Percentiles rank a stretch among this genome's conserved stretches.
Conservation (phyloP, 768 basidiomycete species). For the Chalciporus pseudorubinellus region DNA sequence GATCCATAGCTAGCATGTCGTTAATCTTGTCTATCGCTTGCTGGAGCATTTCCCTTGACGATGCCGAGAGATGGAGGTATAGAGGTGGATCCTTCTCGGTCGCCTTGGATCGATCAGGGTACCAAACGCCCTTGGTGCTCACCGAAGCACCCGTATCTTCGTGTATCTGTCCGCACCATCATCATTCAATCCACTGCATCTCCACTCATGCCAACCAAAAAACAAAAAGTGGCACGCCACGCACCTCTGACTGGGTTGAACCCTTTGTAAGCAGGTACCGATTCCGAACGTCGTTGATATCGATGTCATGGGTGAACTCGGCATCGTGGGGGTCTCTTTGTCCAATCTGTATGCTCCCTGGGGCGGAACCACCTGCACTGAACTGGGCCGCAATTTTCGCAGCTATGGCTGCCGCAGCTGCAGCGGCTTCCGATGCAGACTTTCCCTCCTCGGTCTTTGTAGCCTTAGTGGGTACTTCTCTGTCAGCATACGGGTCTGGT, state of each 20-base stretch:
- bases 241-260: constrained; percentile 85
- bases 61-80: constrained; percentile 90
- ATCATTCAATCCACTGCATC: not conserved
- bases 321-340: constrained; percentile 69
- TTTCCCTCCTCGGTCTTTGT: constrained; percentile 49
- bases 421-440: constrained; percentile 56
- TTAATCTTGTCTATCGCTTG: constrained; percentile 69
- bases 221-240: constrained; percentile 23
- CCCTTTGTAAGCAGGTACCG: constrained; percentile 93
- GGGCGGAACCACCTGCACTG: constrained; percentile 41
- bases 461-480: constrained; percentile 41
- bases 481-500: constrained; percentile 43
- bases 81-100: constrained; percentile 91
- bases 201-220: not conserved
- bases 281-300: constrained; percentile 95
- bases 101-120: constrained; percentile 88
- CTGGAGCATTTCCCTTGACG: constrained; percentile 60
- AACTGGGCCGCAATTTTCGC: constrained; percentile 95
- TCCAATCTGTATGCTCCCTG: constrained; percentile 42
- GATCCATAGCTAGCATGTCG: constrained; percentile 68
- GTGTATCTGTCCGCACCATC: constrained; percentile 62
- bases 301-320: constrained; percentile 87
- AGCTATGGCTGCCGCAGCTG: constrained; percentile 82
- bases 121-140: constrained; percentile 93
- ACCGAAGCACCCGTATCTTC: constrained; percentile 92